Evolutionary conservation across 1,284 basidiomycete genomes (phyloP), one percentile per base, ranked within the genome.

Genomic region (Mycena sp.): DNA sequence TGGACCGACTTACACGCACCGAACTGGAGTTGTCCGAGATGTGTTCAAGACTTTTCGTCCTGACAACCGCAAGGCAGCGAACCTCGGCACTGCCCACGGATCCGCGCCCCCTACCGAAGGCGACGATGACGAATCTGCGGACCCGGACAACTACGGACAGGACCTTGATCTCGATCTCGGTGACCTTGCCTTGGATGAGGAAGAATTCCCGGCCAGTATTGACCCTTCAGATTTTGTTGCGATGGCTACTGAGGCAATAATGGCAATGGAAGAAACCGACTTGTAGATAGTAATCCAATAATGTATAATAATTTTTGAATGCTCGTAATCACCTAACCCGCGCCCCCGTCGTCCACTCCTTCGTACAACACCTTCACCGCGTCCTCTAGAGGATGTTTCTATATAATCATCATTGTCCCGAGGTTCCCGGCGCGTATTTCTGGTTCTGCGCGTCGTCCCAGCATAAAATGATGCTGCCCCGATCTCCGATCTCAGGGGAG

Each of bases 131-230:
- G 44, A 49, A 19, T 37, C 19, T 9, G 16, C n/a, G 28, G 59
- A 56, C 9, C 41, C 21, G n/a, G n/a, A 28, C 46, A 49, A 49
- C n/a, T 17, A 25, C 14, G 46, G 21, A 9, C 21, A 23, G 46
- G 28, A 26, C 16, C 7, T 29, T n/a, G 19, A 49, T 21, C n/a
- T 51, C 17, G 49, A 51, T 28, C 35, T 51, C 12, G 49, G 35
- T 19, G 49, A 51, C 28, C 35, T 51, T 23, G 49, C 49, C 11
- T 17, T 51, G 49, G 49, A 51, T 32, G 49, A 51, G 9, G 49
- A 51, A 25, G 49, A 51, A 25, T 51, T 51, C 23, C 49, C 49
- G 21, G 14, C 49, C 11, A 35, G 28, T 4, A 37, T 51, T 14
- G 49, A 51, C 21, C 49, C n/a, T 19, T 19, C 17, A 32, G 29